Evolutionary conservation across 2,329 filamentous ascomycete species (phyloP), one percentile per base, ranked within the genome.

Genomic region (Monosporascus sp.): DNA sequence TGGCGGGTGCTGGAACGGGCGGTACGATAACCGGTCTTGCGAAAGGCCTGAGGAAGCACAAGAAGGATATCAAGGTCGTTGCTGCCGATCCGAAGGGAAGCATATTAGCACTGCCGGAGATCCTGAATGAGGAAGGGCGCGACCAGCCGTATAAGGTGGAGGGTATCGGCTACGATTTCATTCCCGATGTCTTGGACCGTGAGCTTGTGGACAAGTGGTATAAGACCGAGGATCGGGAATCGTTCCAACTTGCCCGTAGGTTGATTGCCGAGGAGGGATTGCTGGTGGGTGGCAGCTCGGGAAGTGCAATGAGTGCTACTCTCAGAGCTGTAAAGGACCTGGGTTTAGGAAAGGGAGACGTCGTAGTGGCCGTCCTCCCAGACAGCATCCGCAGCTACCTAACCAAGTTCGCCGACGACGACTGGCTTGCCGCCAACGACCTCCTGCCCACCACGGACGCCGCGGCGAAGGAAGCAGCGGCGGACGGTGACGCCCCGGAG

Each of bases 331-430:
- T 87, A 51, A 86, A 87, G 70, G 91, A 96, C 48, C 76, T 88
- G 51, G 78, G 81, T n/a, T 81, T 96, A 59, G 82, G 83, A 58
- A 88, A 92, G 69, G 88, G 88, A 53, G 92, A 99, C 66, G 84
- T 91, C 1, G 84, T 97, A 0, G 94, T 99, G 27, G 91, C 97
- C 27, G 77, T 99, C 51, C 79, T 97, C 19, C 95, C 94, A 1
- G 94, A 99, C 72, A 96, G 91, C 75, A 97, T 99, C 69, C 84
- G 94, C 66, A 97, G 91, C 73, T 99, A 99, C 72, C 84, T 99
- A 26, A 93, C 88, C 76, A 99, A 99, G 82, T 99, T 99, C 69
- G 91, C 91, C 61, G 94, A 99, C 69, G 95, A 99, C 69, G 94
- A 97, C 77, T 99, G 94, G 95, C 86, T 99, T 52, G 92, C 91